A percentile compares a stretch with the other conserved stretches of the same genome.
Evolutionary conservation across 2,329 filamentous ascomycete genomes (phyloP).

Genomic region (Tolypocladium tundrense): DNA sequence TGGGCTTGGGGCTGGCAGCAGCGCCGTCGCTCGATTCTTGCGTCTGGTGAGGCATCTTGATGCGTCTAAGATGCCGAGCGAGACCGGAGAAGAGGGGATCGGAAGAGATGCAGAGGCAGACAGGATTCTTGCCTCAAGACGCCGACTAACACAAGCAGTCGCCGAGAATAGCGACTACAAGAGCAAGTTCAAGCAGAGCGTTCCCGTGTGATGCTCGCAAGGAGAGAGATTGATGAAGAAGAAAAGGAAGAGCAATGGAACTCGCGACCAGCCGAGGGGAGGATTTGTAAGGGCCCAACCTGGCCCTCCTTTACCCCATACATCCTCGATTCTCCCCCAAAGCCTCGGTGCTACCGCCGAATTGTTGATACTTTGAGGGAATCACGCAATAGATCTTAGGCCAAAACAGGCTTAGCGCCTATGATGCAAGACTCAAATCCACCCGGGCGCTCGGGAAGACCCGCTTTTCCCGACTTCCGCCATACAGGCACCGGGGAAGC

Average conservation of each 20-base stretch:
- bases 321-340: neutral
- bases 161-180: neutral
- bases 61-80: neutral
- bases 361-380: constrained; percentile 26
- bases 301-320: neutral
- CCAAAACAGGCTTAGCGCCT: constrained; percentile 19
- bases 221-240: constrained; percentile 2
- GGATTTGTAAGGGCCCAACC: constrained; percentile 14
- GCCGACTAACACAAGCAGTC: neutral
- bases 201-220: neutral
- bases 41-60: constrained; percentile 24
- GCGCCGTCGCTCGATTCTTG: constrained; percentile 25
- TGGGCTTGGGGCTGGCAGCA: constrained; percentile 11
- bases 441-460: constrained; percentile 5
- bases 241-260: constrained; percentile 5
- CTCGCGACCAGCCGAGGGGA: neutral
- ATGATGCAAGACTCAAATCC: constrained; percentile 14
- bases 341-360: constrained; percentile 4
- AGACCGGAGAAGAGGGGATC: neutral
- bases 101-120: neutral
- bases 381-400: constrained; percentile 29
- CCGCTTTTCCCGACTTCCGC: constrained; percentile 26
- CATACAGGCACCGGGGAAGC: neutral
- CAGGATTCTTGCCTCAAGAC: neutral
- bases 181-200: constrained; percentile 1